Evolutionary conservation across 306 rosid genomes (phyloP).

Genomic region (Herpetospermum pedunculosum): DNA sequence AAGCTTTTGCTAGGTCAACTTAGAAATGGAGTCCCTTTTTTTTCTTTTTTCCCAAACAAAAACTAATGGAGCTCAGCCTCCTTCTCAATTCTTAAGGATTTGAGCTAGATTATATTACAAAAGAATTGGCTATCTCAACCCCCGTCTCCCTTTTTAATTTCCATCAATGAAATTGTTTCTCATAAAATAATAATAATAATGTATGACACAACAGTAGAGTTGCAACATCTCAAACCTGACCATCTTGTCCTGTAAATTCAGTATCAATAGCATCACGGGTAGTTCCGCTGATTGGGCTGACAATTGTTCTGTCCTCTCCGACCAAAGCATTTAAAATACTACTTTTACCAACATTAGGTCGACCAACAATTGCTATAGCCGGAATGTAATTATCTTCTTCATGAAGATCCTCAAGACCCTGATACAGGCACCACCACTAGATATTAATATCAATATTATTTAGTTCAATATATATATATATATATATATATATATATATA

Average conservation of each 20-base stretch:
- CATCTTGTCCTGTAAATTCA: constrained; percentile 74
- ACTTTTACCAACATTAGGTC: constrained; percentile 99
- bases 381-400: constrained; percentile 80
- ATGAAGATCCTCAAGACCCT: constrained; percentile 34
- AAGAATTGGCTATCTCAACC: no score
- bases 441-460: background rate
- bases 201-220: background rate
- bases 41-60: no score
- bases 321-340: constrained; percentile 94
- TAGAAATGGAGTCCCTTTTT: background rate
- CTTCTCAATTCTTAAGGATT: no score
- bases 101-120: no score
- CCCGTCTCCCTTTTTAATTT: background rate
- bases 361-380: constrained; percentile 88
- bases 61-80: no score
- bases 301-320: constrained; percentile 92
- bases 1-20: background rate
- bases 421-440: background rate
- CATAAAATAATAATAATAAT: background rate
- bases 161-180: background rate
- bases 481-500: no score
- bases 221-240: constrained; percentile 59
- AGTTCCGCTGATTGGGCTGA: constrained; percentile 97
- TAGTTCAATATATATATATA: no score
- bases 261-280: constrained; percentile 99